These are phyloP conservation scores for Solanum paucissectum DNA, from an alignment of 257 asterid species.

Conservation along the genomic window DNA sequence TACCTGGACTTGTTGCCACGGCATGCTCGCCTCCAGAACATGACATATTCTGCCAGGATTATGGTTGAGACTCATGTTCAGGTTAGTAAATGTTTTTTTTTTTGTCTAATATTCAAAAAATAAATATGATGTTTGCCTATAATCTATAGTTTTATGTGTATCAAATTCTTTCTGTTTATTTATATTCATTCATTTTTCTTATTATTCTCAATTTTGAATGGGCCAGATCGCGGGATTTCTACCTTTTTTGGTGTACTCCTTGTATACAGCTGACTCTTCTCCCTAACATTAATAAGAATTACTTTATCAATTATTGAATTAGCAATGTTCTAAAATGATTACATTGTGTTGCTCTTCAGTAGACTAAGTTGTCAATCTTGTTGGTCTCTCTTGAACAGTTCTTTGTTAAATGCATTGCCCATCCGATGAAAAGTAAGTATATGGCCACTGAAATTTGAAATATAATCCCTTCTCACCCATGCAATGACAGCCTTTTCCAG, in stretches of 20 bases:
- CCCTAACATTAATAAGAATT: not conserved
- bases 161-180: not conserved
- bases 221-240: not conserved
- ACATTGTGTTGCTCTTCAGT: not conserved
- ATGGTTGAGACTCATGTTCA: conserved; percentile 49
- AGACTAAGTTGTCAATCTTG: not conserved
- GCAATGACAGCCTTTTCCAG: not conserved
- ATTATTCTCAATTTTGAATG: not conserved
- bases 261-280: not conserved
- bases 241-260: not conserved
- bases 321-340: not conserved
- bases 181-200: not conserved
- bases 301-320: not conserved
- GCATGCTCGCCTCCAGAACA: conserved; percentile 88
- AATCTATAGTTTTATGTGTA: not conserved
- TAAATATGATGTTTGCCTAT: not conserved
- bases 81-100: conserved; percentile 24
- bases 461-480: not conserved
- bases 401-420: not conserved
- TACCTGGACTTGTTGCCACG: conserved; percentile 48
- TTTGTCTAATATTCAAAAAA: not conserved
- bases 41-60: conserved; percentile 77
- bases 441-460: not conserved
- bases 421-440: not conserved
- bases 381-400: not conserved